Percentiles rank a stretch among this genome's conserved stretches.
Conservation (phyloP, 2,329 filamentous ascomycete genomes). For the Claviceps paspali region DNA sequence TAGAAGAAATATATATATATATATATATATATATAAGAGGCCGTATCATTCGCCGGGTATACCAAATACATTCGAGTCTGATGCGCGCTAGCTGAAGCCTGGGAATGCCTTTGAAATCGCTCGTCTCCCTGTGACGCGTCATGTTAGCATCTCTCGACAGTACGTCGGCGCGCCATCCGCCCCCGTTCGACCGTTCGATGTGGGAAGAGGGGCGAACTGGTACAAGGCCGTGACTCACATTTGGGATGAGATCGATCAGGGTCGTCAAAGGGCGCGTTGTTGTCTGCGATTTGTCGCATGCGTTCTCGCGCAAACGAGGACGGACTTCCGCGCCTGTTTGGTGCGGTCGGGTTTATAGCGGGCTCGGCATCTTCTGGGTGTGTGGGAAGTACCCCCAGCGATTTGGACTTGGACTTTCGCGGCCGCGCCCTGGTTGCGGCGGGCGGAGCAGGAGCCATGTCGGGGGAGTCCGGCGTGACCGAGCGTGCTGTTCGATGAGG, state of each 20-base stretch:
- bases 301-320: slow-evolving; percentile 28
- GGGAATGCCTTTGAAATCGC: slow-evolving; percentile 7
- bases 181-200: too few relatives aligned
- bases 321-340: slow-evolving; percentile 22
- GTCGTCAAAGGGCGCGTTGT: slow-evolving; percentile 27
- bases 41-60: too few relatives aligned
- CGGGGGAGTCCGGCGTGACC: slow-evolving; percentile 6
- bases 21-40: too few relatives aligned
- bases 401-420: slow-evolving; percentile 16
- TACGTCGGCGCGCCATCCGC: too few relatives aligned
- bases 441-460: slow-evolving; percentile 7
- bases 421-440: slow-evolving; percentile 10
- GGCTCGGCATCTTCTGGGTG: slow-evolving; percentile 21
- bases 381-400: slow-evolving; percentile 20
- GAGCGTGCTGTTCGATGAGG: slow-evolving; percentile 4
- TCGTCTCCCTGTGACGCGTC: slow-evolving; percentile 2
- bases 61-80: background rate
- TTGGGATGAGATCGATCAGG: slow-evolving; percentile 23
- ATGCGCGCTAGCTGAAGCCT: slow-evolving; percentile 3
- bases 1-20: too few relatives aligned
- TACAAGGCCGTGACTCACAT: slow-evolving; percentile 18
- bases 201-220: background rate
- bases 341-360: slow-evolving; percentile 12
- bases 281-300: slow-evolving; percentile 28
- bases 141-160: background rate